Conservation (phyloP, 1,284 basidiomycete species). For the Apiotrichum porosum region DNA sequence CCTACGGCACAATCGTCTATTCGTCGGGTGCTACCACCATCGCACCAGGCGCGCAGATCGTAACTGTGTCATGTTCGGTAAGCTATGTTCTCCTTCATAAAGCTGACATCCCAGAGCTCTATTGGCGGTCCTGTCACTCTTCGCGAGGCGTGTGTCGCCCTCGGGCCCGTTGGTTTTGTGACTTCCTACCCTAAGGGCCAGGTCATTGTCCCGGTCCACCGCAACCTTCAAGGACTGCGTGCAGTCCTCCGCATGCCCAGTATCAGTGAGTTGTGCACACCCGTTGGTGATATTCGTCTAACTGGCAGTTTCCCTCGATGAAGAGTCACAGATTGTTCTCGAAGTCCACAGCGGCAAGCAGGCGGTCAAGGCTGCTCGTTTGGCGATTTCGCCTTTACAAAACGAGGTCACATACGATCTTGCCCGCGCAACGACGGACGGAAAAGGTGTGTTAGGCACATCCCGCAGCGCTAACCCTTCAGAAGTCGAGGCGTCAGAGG, state of each 20-base stretch:
- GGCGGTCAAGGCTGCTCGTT: slow-evolving; percentile 13
- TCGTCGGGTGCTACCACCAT: slow-evolving; percentile 17
- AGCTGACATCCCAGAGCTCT: slow-evolving; percentile 23
- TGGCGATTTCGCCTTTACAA: slow-evolving; percentile 19
- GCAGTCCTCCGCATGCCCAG: slow-evolving; percentile 34
- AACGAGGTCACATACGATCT: slow-evolving; percentile 24
- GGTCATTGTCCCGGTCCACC: slow-evolving; percentile 15
- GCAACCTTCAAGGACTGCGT: slow-evolving; percentile 21
- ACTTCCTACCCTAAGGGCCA: slow-evolving; percentile 11
- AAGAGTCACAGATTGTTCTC: slow-evolving; percentile 29
- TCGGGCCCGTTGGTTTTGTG: slow-evolving; percentile 24
- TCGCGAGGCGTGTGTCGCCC: slow-evolving; percentile 13
- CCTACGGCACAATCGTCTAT: slow-evolving; percentile 32
- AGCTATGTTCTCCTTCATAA: too few species aligned
- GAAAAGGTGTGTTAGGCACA: slow-evolving; percentile 1
- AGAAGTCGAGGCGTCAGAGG: slow-evolving; percentile 4
- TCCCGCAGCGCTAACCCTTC: not conserved
- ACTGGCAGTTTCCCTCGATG: slow-evolving; percentile 35
- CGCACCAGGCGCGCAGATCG: slow-evolving; percentile 30
- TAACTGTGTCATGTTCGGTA: slow-evolving; percentile 32
- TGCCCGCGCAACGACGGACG: slow-evolving; percentile 11
- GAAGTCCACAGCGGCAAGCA: slow-evolving; percentile 23
- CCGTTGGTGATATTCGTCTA: not conserved
- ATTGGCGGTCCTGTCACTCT: slow-evolving; percentile 25
- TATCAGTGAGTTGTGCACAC: slow-evolving; percentile 20